Evolutionary conservation across 75 land plant species (phyloP).

Genomic region (Sequoiadendron giganteum): DNA sequence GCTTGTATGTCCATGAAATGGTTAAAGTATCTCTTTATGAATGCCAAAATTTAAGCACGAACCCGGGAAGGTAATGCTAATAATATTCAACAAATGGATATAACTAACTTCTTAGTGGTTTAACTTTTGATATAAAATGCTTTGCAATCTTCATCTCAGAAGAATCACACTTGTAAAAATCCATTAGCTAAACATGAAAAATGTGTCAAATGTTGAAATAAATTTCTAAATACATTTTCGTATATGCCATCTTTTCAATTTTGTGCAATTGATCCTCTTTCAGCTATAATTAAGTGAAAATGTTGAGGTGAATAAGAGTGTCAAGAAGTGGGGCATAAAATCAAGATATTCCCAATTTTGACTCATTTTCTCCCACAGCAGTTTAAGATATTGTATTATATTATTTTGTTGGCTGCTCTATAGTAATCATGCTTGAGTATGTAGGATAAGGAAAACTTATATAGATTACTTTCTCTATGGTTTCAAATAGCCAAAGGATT

Average conservation of each 20-base stretch:
- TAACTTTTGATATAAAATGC: background rate
- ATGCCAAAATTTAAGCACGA: background rate
- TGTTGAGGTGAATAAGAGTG: background rate
- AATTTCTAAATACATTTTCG: too few relatives aligned
- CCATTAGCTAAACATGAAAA: background rate
- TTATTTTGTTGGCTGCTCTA: background rate
- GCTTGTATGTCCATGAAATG: background rate
- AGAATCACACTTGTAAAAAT: background rate
- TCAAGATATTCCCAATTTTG: background rate
- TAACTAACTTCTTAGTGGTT: background rate
- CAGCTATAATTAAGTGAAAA: background rate
- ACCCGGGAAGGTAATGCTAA: background rate
- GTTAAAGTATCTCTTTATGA: background rate
- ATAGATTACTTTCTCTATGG: background rate
- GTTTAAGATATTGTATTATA: background rate
- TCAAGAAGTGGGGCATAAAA: background rate
- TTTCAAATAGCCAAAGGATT: background rate
- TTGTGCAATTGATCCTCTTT: background rate
- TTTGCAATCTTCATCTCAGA: background rate
- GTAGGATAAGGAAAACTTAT: slow-evolving; percentile 3
- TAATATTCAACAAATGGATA: background rate
- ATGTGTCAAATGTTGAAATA: background rate
- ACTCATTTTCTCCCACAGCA: background rate
- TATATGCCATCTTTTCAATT: background rate
- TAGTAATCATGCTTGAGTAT: background rate